Evolutionary conservation across 495 filamentous ascomycete genomes (phyloP), one percentile per base, ranked within the genome.

Genomic region (Penicillium longicatenatum): DNA sequence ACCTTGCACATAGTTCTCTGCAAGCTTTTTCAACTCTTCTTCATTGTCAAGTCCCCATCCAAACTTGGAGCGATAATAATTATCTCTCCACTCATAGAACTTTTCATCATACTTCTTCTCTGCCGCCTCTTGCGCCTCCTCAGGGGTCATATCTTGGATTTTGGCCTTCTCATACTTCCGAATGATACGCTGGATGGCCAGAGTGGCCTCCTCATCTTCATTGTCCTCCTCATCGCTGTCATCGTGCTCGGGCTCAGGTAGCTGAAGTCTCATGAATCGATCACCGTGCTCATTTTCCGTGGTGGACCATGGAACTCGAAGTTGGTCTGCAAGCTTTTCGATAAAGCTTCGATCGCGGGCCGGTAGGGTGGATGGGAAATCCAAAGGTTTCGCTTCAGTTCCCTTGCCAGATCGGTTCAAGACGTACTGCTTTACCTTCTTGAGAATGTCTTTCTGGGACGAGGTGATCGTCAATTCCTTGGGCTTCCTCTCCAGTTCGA

Each of bases 1-100:
- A 26, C 95, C 95, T 77, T 98, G 90, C 6, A 99, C 89, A 70
- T 99, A 99, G 75, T 98, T 99, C 74, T 96, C 91, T 1, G 90
- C 86, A 60, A 99, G 77, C 58, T 90, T 87, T 42, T 79, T 86
- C 67, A 98, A 80, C 66, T 96, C 91, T 19, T 85, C 79, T 47
- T 96, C 85, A 65, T 92, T 89, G 45, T 93, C 86, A 17, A 88
- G 78, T n/a, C 87, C 86, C 89, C 93, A 98, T 39, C 84, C 89
- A 61, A 96, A 94, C 67, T 97, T 98, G n/a, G 79, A 77, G 47
- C 76, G 78, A 71, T 99, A 99, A 68, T 99, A 95, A 41, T 90
- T 84, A 73, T 94, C 84, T 70, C 96, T 97, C 94, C 94, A 99
- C 52, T 86, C 81, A 56, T 84, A 78, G 72, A 97, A 99, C 62